Evolutionary conservation across 164 flowering plant species (phyloP), one percentile per base, ranked within the genome.

Genomic region (Magnolia kwangsiensis): DNA sequence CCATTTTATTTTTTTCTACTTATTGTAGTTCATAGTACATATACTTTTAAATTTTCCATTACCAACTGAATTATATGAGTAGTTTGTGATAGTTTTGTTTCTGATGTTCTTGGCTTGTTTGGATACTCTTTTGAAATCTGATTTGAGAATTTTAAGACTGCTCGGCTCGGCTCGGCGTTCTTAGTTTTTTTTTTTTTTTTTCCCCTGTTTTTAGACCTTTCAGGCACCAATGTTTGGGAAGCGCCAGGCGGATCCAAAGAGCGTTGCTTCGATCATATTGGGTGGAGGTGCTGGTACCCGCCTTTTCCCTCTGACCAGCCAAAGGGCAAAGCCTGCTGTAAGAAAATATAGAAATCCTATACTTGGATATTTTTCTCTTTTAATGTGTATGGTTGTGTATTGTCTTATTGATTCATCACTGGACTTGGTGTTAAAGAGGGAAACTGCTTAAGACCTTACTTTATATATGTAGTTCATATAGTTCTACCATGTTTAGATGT

Each of bases 241-340:
- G 77, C 67, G 20, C 31, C 31, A 16, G 23, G 80, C 80, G 50
- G 31, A 78, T 58, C 80, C 80, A 8, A 78, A 74, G n/a, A 73
- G 37, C 8, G 73, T 74, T 67, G 77, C 74, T 74, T 66, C 80
- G 14, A 74, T 78, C 61, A 78, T 78, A 73, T 63, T 78, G 76
- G 80, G 80, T 31, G 80, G 80, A n/a, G 80, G 77, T 8, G 74
- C 77, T 6, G 80, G 80, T 55, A 78, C 80, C 37, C 76, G 72
- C 55, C 76, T 78, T 23, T 74, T 73, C 49, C 80, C 80, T 31
- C 80, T 78, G 14, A 78, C 80, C 63, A 73, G 73, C 67, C 68
- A 13, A 24, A 78, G 80, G 69, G 80, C 80, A 19, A 74, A 68
- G 61, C 80, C 80, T 14, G 80, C 80, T 20, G 80, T 78, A 74